Evolutionary conservation across 192 early-diverging fungal species (phyloP).

Genomic region (Coemansia sp.): DNA sequence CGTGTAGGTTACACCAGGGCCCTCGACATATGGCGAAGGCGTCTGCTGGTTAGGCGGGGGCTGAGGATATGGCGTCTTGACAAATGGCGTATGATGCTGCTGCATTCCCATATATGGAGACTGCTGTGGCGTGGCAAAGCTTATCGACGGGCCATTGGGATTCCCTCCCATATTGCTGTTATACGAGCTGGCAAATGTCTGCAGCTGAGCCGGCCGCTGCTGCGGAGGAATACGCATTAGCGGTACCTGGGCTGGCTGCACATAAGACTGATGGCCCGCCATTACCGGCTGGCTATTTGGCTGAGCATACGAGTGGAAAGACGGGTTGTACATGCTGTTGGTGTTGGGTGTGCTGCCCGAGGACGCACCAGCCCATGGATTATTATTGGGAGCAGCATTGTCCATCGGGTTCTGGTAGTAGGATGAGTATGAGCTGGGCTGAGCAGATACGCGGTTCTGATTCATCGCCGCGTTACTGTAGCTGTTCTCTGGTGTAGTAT

Average conservation of each 20-base stretch:
- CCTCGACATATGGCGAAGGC: slow-evolving; percentile 1
- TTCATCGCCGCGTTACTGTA: slow-evolving; percentile 1
- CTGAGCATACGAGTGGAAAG: slow-evolving; percentile 6
- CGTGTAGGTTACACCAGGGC: slow-evolving; percentile 12
- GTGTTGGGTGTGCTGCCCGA: slow-evolving; percentile 3
- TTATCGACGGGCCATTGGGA: slow-evolving; percentile 10
- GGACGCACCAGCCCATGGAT: slow-evolving; percentile 22
- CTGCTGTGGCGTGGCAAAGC: slow-evolving; percentile 17
- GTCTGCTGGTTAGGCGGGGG: slow-evolving; percentile 5
- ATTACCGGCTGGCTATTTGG: neutral
- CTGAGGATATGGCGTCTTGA: slow-evolving; percentile 33
- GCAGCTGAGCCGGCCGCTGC: slow-evolving; percentile 2
- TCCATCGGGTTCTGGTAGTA: slow-evolving; percentile 13
- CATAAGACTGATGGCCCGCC: slow-evolving; percentile 2
- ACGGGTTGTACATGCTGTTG: slow-evolving; percentile 4
- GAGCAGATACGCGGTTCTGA: slow-evolving; percentile 1
- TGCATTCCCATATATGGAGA: slow-evolving; percentile 18
- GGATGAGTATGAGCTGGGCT: slow-evolving; percentile 9
- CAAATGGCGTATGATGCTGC: slow-evolving; percentile 15
- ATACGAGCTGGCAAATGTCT: neutral
- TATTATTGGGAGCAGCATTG: neutral
- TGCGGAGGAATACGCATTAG: slow-evolving; percentile 5
- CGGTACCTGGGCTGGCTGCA: neutral
- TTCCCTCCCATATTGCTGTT: neutral
- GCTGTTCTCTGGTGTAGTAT: slow-evolving; percentile 3